Evolutionary conservation across 2,329 filamentous ascomycete species (phyloP), one percentile per base, ranked within the genome.

Genomic region (Aspergillus melleus): DNA sequence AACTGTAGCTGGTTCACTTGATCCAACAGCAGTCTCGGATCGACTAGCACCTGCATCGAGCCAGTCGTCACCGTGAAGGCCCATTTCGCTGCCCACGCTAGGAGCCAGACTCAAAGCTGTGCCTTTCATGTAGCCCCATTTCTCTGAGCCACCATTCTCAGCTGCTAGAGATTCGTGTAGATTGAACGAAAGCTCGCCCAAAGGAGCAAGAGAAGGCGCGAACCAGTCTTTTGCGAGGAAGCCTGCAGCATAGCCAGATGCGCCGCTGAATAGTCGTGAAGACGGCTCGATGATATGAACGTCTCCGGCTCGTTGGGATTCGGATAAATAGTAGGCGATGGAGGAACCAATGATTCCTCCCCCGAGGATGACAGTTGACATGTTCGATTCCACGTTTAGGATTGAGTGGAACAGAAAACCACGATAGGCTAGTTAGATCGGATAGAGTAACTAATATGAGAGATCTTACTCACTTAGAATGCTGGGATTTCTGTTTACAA

Each of bases 161-260:
- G 83, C 80, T 0, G 90, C 88, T 12, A 93, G 81, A 49, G 83
- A 76, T 62, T 80, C 80, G 74, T 94, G 90, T 55, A 92, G 81
- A 4, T 82, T 81, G 69, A 90, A 94, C 46, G 88, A 90, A 12
- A 93, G 79, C 0, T 81, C 81, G 8, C 86, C 90, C 1, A 93
- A 80, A 0, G 81, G 77, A 0, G 84, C 79, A 6, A 86, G 77
- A 1, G 81, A 78, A 0, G 84, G 78, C 0, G 80, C 79, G 67
- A 90, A 91, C 89, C 90, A 93, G 72, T 93, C 88, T 36, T 80
- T 81, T 0, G 90, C 90, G 9, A 93, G 70, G 68, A 93, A 94
- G 0, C 90, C 90, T 19, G 83, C 91, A 0, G 90, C 89, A 64
- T 85, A 87, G 1, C 90, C 90, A 2, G 89, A 92, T 0, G 90